Conservation (phyloP, 2,329 filamentous ascomycete species). For the Triangularia setosa region DNA sequence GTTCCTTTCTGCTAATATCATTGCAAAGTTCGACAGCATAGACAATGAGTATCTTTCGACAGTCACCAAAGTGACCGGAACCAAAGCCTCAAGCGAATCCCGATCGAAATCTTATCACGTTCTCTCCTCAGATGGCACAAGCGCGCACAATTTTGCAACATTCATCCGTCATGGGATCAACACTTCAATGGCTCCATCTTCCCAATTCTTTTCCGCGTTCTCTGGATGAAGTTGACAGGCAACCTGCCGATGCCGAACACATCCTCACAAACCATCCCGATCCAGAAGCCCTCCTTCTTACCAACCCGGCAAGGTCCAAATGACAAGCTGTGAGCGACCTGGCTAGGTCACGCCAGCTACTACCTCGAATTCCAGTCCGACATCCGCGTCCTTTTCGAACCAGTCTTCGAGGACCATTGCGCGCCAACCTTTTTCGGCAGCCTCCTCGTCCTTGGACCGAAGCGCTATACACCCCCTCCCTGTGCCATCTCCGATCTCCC, state of each 20-base stretch:
- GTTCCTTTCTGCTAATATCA: not conserved
- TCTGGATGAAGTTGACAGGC: constrained; percentile 29
- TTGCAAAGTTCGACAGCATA: not conserved
- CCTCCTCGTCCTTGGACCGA: constrained; percentile 48
- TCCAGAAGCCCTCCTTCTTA: constrained; percentile 65
- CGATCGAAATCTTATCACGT: not conserved
- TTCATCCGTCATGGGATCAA: not conserved
- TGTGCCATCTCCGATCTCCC: constrained; percentile 78
- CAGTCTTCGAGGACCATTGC: constrained; percentile 86
- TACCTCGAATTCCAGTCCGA: constrained; percentile 86
- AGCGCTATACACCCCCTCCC: constrained; percentile 72
- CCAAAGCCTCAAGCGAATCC: not conserved
- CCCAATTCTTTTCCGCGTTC: not conserved
- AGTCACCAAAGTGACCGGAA: not conserved
- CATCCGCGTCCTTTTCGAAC: constrained; percentile 86
- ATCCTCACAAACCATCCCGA: constrained; percentile 60
- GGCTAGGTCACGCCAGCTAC: constrained; percentile 94
- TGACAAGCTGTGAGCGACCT: constrained; percentile 70
- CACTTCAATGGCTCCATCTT: not conserved
- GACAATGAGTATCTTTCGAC: not conserved
- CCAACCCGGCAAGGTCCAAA: constrained; percentile 46
- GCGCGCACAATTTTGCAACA: not conserved
- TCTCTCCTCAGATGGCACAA: not conserved
- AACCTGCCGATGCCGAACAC: constrained; percentile 53
- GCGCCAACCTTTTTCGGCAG: constrained; percentile 67